Base-by-base conservation (phyloP, 352 stramenopile genomes). In the Phytopythium montanum region DNA sequence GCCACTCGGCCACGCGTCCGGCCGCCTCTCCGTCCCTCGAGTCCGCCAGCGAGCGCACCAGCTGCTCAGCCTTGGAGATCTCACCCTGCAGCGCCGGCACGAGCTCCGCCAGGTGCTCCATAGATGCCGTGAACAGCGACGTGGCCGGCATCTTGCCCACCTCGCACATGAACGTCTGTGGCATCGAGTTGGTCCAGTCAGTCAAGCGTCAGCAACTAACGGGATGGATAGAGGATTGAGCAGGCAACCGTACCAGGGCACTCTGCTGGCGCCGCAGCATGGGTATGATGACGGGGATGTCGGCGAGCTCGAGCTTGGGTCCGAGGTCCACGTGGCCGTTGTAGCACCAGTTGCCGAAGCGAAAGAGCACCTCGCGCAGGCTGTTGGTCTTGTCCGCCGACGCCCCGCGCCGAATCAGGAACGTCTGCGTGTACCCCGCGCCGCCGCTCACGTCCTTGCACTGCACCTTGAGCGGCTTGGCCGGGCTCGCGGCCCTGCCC, bases 261-360 rank as follows among this genome's bases (percentile, higher is more conserved):
- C 74, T 95, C 46, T 98, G 94, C 67, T 98, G 93, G 44, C 96
- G 79, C 51, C 92, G 78, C 25, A 98, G 72, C 71, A 96, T 95
- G 50, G 93, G 93, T 42, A 98, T 98, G 41, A 98, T 92, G 66
- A 97, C 84, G 5, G 94, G 92, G 46, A 98, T 92, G 63, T 98
- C 93, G 0, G 74, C 71, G 21, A 98, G 74, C 52, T 90, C 79
- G 39, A 98, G 74, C 49, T 94, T 93, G 0, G 92, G 81, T 1
- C 85, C 88, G 3, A 98, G 70, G 49, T 98, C 87, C 18, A 98
- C 90, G 61, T 90, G 79, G 2, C 94, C 93, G 58, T 90, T 94
- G 82, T 98, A 98, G 75, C 93, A 98, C 95, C 95, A 98, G 63
- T 87, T 96, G 34, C 95, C 95, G 64, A 98, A 98, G 54, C 93